Evolutionary conservation across 2,329 filamentous ascomycete genomes (phyloP), one percentile per base, ranked within the genome.

Genomic region (Penicillium sp.): DNA sequence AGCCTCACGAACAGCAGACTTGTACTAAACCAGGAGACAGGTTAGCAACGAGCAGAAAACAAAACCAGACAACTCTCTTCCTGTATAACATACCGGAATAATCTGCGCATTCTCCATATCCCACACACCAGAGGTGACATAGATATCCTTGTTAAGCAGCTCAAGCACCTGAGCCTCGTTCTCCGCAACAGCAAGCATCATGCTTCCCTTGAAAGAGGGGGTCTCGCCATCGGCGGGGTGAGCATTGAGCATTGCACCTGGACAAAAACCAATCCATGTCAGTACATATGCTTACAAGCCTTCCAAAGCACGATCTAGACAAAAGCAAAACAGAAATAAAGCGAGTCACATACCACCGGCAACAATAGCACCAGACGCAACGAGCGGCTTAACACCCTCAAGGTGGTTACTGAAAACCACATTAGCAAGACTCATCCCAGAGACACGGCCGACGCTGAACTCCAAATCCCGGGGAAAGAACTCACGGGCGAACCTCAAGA

Each of bases 101-200:
- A 80, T 73, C 67, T 77, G 67, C 62, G 72, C 85, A 67, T 89
- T 89, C 37, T 87, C 83, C 58, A 89, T 71, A 78, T 96, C 90
- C 92, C 92, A 96, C 9, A 95, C 91, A 0, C 87, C 90, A 43
- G 75, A 81, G 59, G 77, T 81, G 10, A 82, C 80, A 76, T 96
- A 96, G 10, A 92, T 78, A 77, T 96, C 92, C 49, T 84, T 81
- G 73, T 83, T 84, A 47, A 96, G 72, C 51, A 83, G 70, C 66
- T 88, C 82, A 41, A 88, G 72, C 2, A 90, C 84, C 71, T 91
- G 88, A 62, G 92, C 88, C 67, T 83, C 85, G 9, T 82, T 86
- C 61, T 85, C 82, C 8, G 89, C 91, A 31, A 84, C 74, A 40
- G 85, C 79, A 29, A 95, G 80, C 69, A 94, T 77, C 19, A 86